These are phyloP conservation scores for Chiua sp. DNA, from an alignment of 1,284 basidiomycete genomes.

Conservation along the genomic window DNA sequence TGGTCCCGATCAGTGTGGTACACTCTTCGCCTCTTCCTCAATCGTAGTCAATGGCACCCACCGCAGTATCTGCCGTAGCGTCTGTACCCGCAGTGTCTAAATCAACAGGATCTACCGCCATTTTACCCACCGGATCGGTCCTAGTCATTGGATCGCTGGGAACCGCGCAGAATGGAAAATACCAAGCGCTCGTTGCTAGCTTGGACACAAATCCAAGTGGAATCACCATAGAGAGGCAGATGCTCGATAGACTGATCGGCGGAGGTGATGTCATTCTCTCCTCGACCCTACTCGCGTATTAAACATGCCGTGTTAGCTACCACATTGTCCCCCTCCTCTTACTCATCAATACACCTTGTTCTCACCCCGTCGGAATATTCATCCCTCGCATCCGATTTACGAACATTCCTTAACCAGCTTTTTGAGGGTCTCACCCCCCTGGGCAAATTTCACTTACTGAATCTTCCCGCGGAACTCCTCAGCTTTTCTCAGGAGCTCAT, in stretches of 20 bases:
- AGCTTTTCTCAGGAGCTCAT: conserved; percentile 61
- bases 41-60: conserved; percentile 70
- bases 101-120: neutral
- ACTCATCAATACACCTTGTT: conserved; percentile 67
- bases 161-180: conserved; percentile 76
- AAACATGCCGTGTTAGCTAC: conserved; percentile 51
- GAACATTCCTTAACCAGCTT: conserved; percentile 62
- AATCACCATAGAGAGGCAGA: conserved; percentile 67
- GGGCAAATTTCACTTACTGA: conserved; percentile 70
- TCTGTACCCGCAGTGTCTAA: conserved; percentile 19
- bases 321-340: conserved; percentile 57
- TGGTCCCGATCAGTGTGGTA: neutral
- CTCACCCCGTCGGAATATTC: conserved; percentile 68
- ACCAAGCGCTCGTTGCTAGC: conserved; percentile 68
- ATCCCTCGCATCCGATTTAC: conserved; percentile 54
- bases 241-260: conserved; percentile 78
- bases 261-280: conserved; percentile 54
- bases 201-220: conserved; percentile 49
- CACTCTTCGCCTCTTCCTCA: neutral
- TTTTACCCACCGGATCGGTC: conserved; percentile 48
- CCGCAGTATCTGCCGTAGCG: conserved; percentile 48
- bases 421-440: conserved; percentile 60
- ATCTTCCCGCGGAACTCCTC: conserved; percentile 50
- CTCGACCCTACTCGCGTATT: conserved; percentile 7
- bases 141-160: conserved; percentile 76